Percentiles rank a stretch among this genome's conserved stretches.
Evolutionary conservation across 2,329 filamentous ascomycete genomes (phyloP).

Genomic region (Ceratocystis albifundus): DNA sequence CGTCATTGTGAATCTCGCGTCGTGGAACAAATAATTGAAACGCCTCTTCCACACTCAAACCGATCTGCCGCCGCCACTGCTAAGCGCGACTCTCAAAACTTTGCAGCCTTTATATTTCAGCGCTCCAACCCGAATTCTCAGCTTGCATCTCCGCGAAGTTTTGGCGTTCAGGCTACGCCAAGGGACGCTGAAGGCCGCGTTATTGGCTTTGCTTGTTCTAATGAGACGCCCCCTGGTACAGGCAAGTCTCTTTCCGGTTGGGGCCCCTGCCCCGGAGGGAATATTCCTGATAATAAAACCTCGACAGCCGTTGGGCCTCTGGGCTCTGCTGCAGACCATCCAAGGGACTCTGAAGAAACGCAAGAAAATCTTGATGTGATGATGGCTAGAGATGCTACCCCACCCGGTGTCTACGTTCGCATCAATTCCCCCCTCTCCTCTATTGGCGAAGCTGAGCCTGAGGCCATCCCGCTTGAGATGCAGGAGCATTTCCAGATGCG

Average conservation of each 20-base stretch:
- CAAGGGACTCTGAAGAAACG: not conserved
- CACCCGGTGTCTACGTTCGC: conserved; percentile 21
- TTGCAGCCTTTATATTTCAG: conserved; percentile 48
- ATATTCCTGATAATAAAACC: not conserved
- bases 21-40: conserved; percentile 19
- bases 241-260: not conserved
- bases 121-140: conserved; percentile 42
- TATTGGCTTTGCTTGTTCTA: conserved; percentile 47
- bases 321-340: not conserved
- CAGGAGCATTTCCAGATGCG: conserved; percentile 22
- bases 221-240: conserved; percentile 32
- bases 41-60: not conserved
- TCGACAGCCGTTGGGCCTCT: not conserved
- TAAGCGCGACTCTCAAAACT: conserved; percentile 36
- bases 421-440: conserved; percentile 28
- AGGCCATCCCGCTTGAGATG: conserved; percentile 23
- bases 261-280: conserved; percentile 23
- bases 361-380: not conserved
- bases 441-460: conserved; percentile 37
- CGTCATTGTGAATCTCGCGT: not conserved
- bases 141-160: conserved; percentile 39
- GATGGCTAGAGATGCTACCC: not conserved
- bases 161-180: conserved; percentile 41
- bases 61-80: not conserved
- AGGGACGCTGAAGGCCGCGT: conserved; percentile 43